Evolutionary conservation across 441 rosid species (phyloP).

Genomic region (Arabidopsis lyrata): DNA sequence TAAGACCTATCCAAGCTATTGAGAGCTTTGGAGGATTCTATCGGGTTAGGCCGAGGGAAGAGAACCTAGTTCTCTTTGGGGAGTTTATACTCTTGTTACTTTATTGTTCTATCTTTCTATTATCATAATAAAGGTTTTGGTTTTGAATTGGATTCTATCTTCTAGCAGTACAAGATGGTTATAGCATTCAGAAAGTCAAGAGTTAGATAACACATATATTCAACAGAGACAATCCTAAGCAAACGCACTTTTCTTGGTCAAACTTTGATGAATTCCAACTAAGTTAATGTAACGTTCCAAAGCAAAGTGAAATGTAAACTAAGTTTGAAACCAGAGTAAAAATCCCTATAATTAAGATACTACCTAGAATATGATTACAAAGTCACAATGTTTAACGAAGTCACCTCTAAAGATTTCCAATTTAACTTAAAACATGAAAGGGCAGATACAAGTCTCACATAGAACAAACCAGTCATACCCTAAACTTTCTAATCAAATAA

Average conservation of each 20-base stretch:
- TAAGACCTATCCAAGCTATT: too few species aligned
- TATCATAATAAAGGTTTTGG: too few species aligned
- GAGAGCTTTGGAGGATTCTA: too few species aligned
- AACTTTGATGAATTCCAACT: neutral
- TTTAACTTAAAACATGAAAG: too few species aligned
- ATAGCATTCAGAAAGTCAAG: neutral
- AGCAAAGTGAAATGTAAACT: neutral
- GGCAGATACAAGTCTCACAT: too few species aligned
- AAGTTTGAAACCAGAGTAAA: neutral
- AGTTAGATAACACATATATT: neutral
- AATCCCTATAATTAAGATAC: neutral
- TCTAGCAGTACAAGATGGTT: neutral
- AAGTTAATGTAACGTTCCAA: neutral
- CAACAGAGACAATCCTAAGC: neutral
- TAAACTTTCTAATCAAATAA: too few species aligned
- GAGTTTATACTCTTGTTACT: too few species aligned
- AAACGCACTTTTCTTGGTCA: neutral
- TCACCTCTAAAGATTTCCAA: neutral
- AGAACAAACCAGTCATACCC: too few species aligned
- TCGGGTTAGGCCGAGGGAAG: too few species aligned
- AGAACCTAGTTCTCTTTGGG: too few species aligned
- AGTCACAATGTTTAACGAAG: neutral
- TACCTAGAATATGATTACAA: neutral
- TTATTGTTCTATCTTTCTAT: too few species aligned
- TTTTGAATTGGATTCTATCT: too few species aligned